Percentiles rank a stretch among this genome's conserved stretches.
These are phyloP conservation scores for Arachnopeziza araneosa DNA, from an alignment of 2,329 filamentous ascomycete species.

Conservation along the genomic window DNA sequence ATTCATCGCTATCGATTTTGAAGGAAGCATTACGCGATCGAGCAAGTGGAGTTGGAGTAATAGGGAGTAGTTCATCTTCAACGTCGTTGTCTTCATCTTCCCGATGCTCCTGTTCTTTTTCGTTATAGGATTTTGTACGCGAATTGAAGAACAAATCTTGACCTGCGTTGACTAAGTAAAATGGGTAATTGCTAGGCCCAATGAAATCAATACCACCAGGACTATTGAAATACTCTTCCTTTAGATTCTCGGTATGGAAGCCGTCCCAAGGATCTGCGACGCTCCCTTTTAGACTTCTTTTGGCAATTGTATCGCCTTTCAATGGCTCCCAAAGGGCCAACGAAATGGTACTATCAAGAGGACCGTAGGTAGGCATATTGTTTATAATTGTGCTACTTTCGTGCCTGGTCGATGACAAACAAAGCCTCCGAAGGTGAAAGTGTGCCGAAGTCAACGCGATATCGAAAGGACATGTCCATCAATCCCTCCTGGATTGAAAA, in stretches of 20 bases:
- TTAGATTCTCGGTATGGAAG: not conserved
- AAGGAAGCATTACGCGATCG: not conserved
- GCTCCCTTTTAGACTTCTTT: not conserved
- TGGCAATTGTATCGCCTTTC: not conserved
- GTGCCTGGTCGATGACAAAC: not conserved
- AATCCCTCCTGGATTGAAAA: not conserved
- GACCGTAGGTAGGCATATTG: constrained; percentile 11
- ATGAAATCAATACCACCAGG: constrained; percentile 9
- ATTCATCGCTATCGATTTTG: not conserved
- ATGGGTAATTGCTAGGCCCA: constrained; percentile 8
- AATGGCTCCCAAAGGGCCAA: not conserved
- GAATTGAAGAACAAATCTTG: constrained; percentile 10
- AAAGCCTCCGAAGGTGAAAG: not conserved
- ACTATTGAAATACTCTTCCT: constrained; percentile 9
- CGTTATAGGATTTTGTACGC: not conserved
- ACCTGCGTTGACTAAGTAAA: constrained; percentile 15
- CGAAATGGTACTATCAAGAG: not conserved
- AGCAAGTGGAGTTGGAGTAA: not conserved
- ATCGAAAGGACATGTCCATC: not conserved
- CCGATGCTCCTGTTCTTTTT: not conserved
- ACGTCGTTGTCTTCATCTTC: not conserved
- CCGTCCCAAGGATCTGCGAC: not conserved
- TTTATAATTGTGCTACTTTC: not conserved
- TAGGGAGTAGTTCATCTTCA: not conserved
- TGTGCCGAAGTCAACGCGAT: not conserved